Base-by-base conservation (phyloP, 345 rosid genomes). In the Angophora floribunda region DNA sequence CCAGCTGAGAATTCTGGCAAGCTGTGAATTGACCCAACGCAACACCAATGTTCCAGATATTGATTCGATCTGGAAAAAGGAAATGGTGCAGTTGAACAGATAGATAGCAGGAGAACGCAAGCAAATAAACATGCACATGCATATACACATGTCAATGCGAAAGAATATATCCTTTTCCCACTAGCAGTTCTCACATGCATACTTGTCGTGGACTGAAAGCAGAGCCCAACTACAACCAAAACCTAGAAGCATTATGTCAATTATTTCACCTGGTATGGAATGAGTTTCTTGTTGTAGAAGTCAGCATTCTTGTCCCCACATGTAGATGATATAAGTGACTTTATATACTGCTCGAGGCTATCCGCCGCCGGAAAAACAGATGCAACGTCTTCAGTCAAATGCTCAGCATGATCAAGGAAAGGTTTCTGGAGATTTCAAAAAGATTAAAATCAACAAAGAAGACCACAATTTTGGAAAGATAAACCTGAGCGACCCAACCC, bases 21-120 rank as follows among this genome's bases (percentile, higher is more conserved):
- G 95, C 93, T 98, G 99, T 61, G 98, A 89, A 93, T 98, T 98
- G 89, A 98, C 91, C 99, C 99, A 98, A 88, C 99, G 94, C 95
- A 98, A 90, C 59, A 97, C 98, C 91, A 98, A 90, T 80, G 98
- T 97, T 89, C 99, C 99, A 91, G 99, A 97, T 90, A 94, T 89
- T 86, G 97, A 90, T 92, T 98, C 99, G 86, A 98, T 94, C 99
- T 96, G 88, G 52, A n/a, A 67, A 85, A 30, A 67, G 51, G 21
- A 63, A 86, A 57, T 59, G 49, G 49, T 4, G 41, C 49, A 75
- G 45, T 75, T 75, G 84, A 6, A 75, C 24, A 44, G 49, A 75
- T 36, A 75, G 84, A 28, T 32, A 53, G 16, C 52, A 26, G 85
- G 44, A 41, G 41, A 22, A 49, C 16, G 44, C n/a, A 70, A 44